These are phyloP conservation scores for Aspergillus cavernicola DNA, from an alignment of 495 filamentous ascomycete genomes.

Conservation along the genomic window DNA sequence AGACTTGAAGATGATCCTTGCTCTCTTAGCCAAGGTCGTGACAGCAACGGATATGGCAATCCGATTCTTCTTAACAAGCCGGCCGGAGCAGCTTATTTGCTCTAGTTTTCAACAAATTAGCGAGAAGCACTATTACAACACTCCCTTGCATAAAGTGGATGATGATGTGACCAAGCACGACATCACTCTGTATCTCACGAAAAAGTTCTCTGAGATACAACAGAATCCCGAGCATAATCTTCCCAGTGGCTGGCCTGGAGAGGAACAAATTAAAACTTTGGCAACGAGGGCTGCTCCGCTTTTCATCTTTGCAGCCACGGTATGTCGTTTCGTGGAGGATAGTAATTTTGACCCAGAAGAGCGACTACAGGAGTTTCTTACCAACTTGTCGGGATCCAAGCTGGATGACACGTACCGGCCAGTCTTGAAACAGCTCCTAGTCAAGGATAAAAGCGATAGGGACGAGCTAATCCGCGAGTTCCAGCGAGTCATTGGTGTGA, in stretches of 20 bases:
- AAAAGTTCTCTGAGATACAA: neutral
- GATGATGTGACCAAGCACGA: constrained; percentile 21
- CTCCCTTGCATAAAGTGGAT: constrained; percentile 19
- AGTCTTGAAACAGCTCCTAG: constrained; percentile 20
- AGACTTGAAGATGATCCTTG: constrained; percentile 32
- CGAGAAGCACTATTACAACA: constrained; percentile 8
- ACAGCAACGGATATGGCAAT: constrained; percentile 4
- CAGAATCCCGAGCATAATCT: neutral
- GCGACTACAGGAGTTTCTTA: constrained; percentile 17
- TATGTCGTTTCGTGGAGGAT: constrained; percentile 23
- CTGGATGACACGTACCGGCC: constrained; percentile 23
- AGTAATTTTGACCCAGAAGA: constrained; percentile 9
- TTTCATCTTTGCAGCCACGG: constrained; percentile 30
- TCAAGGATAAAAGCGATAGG: neutral
- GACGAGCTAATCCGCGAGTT: constrained; percentile 16
- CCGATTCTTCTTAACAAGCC: constrained; percentile 33
- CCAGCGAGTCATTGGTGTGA: constrained; percentile 13
- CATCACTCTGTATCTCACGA: constrained; percentile 20
- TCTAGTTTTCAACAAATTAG: constrained; percentile 20
- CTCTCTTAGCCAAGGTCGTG: constrained; percentile 21
- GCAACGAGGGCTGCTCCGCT: constrained; percentile 20
- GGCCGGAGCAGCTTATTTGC: constrained; percentile 43
- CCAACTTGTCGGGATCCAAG: constrained; percentile 10
- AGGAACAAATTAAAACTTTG: constrained; percentile 7
- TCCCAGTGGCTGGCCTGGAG: constrained; percentile 35